These are phyloP conservation scores for Bryum argenteum DNA, from an alignment of 225 moss, liverwort and hornwort species.

Conservation along the genomic window DNA sequence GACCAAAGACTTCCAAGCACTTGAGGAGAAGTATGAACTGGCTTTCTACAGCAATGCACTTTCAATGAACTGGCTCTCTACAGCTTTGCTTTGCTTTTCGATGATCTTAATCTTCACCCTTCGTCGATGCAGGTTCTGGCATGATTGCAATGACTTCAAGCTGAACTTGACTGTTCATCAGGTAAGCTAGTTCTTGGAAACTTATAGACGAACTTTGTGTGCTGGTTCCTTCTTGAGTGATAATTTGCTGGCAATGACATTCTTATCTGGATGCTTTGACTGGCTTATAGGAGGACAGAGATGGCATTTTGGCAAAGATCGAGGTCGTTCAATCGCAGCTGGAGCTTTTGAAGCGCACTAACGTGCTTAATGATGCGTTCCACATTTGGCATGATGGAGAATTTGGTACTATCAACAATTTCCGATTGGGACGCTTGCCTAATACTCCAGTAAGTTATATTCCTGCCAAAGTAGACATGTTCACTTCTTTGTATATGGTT, in stretches of 20 bases:
- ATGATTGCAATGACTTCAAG: slow-evolving; percentile 95
- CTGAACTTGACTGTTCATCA: slow-evolving; percentile 91
- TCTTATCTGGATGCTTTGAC: slow-evolving; percentile 19
- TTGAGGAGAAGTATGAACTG: slow-evolving; percentile 78
- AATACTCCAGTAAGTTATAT: slow-evolving; percentile 71
- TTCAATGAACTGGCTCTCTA: slow-evolving; percentile 9
- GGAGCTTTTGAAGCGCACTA: slow-evolving; percentile 93
- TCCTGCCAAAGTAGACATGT: too few relatives aligned
- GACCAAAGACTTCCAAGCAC: slow-evolving; percentile 80
- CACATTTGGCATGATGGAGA: slow-evolving; percentile 99
- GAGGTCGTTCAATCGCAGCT: slow-evolving; percentile 93
- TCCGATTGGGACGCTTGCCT: slow-evolving; percentile 89
- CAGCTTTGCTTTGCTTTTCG: slow-evolving; percentile 18
- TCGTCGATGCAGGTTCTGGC: slow-evolving; percentile 73
- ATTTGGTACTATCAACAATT: slow-evolving; percentile 98
- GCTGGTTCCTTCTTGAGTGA: slow-evolving; percentile 16
- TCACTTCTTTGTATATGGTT: neutral
- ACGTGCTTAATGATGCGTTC: slow-evolving; percentile 99
- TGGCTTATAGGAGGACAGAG: slow-evolving; percentile 75
- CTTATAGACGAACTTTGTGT: slow-evolving; percentile 5
- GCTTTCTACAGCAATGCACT: neutral
- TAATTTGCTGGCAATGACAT: slow-evolving; percentile 2
- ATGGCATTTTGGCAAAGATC: slow-evolving; percentile 89
- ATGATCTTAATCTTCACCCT: slow-evolving; percentile 20
- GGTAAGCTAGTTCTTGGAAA: slow-evolving; percentile 40